Evolutionary conservation across 805 yeast species (phyloP), one percentile per base, ranked within the genome.

Genomic region (Candida succiphila): DNA sequence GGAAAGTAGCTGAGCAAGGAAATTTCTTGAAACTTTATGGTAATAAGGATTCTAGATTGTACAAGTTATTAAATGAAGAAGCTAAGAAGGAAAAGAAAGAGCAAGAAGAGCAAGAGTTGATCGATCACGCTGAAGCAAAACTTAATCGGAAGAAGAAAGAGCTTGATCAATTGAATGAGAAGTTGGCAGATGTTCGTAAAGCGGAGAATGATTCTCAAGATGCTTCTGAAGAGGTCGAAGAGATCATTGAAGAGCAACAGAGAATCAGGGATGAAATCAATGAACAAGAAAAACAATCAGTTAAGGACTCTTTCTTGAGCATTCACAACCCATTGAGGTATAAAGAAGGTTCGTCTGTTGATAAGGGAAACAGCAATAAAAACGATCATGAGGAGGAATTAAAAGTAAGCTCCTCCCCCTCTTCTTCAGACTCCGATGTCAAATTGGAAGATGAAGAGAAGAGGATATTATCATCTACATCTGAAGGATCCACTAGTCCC

Each of bases 1-100:
- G 95, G 5, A 69, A 63, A 31, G 87, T 85, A 36, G 88, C 71
- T 1, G 94, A 83, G 54, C 75, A 78, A 21, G 94, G 94, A 13
- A 51, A 65, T 27, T 84, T 77, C 51, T 61, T 61, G n/a, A 74
- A 69, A 22, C 60, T 84, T 28, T 69, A 70, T 43, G 51, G 61
- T 4, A 54, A 72, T 61, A 44, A 46, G 21, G 42, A 48, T 4
- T 54, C 60, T 20, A 43, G 51, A 33, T 38, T 58, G 10, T 58
- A 54, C 44, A 52, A 43, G 37, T 41, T 58, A 22, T 37, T 58
- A 32, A 56, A 56, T 34, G 57, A 54, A 33, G 41, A 42, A 18
- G 41, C 40, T 9, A 34, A 35, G 24, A 35, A 39, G n/a, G 43
- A 44, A 21, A 30, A 27, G 19, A 26, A 25, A 34, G 36, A 40